Percentiles rank a stretch among this genome's conserved stretches.
Conservation (phyloP, 345 rosid species). For the Anastatica hierochuntica region DNA sequence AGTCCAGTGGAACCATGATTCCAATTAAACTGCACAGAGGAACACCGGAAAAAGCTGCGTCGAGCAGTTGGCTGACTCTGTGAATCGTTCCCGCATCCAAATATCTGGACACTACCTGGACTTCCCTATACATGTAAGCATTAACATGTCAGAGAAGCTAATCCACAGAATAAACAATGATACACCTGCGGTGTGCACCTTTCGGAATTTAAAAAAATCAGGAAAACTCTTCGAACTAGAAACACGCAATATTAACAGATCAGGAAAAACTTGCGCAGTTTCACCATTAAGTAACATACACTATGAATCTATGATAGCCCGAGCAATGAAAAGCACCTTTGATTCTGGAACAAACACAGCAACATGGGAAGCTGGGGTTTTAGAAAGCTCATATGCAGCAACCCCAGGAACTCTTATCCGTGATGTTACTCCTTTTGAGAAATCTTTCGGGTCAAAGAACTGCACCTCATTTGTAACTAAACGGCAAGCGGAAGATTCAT, state of each 20-base stretch:
- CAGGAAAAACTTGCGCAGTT: not conserved
- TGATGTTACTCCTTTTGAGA: slow-evolving; percentile 59
- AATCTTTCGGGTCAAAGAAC: slow-evolving; percentile 73
- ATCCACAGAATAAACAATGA: not conserved
- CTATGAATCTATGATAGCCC: not conserved
- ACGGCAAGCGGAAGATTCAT: slow-evolving; percentile 78
- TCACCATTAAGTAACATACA: not conserved
- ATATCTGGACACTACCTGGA: slow-evolving; percentile 93
- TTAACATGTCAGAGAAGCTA: slow-evolving; percentile 11
- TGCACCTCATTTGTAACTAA: slow-evolving; percentile 85
- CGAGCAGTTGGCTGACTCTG: slow-evolving; percentile 76
- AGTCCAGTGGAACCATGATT: slow-evolving; percentile 83
- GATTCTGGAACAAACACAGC: slow-evolving; percentile 90
- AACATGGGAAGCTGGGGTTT: slow-evolving; percentile 68
- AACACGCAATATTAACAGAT: too few species aligned
- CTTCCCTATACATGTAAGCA: slow-evolving; percentile 45
- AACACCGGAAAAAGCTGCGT: slow-evolving; percentile 78
- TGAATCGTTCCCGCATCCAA: slow-evolving; percentile 46
- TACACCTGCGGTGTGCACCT: not conserved
- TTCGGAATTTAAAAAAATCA: too few species aligned
- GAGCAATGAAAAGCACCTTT: slow-evolving; percentile 47
- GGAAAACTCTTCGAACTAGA: too few species aligned
- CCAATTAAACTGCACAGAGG: slow-evolving; percentile 80
- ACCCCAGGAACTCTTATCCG: slow-evolving; percentile 68
- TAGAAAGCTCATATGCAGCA: slow-evolving; percentile 76